Conservation (phyloP, 1,284 basidiomycete species). For the Wolfiporia cocos region DNA sequence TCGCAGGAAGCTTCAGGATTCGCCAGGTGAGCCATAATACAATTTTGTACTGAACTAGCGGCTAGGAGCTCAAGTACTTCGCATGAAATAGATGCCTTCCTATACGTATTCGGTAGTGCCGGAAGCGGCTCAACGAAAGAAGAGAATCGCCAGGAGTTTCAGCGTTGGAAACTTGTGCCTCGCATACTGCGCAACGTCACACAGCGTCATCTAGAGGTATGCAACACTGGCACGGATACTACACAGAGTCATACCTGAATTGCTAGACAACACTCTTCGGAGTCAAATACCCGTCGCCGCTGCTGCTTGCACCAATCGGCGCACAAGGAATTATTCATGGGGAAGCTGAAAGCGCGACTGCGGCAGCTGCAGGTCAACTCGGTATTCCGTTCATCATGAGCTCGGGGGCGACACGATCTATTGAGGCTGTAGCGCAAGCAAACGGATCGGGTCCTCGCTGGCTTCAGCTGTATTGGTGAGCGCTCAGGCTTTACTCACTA, state of each 20-base stretch:
- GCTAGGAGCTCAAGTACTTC: too few relatives aligned
- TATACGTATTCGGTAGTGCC: conserved; percentile 56
- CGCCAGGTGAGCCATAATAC: conserved; percentile 22
- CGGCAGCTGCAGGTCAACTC: conserved; percentile 56
- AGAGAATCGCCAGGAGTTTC: conserved; percentile 50
- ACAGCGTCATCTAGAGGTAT: conserved; percentile 54
- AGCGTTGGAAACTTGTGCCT: conserved; percentile 51
- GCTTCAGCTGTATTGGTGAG: conserved; percentile 76
- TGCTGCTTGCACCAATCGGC: conserved; percentile 71
- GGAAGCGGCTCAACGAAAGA: conserved; percentile 50
- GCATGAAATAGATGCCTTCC: conserved; percentile 34
- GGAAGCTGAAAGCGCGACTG: conserved; percentile 65
- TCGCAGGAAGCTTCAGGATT: conserved; percentile 33
- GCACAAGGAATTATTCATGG: conserved; percentile 59
- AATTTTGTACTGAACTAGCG: neutral
- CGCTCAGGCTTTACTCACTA: too few relatives aligned
- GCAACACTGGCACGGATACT: too few relatives aligned
- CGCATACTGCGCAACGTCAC: conserved; percentile 65
- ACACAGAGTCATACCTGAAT: neutral
- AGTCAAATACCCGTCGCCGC: conserved; percentile 51
- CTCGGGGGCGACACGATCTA: conserved; percentile 61
- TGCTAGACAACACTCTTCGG: conserved; percentile 59
- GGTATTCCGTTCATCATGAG: conserved; percentile 69
- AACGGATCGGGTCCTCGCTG: conserved; percentile 59
- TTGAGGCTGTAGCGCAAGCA: conserved; percentile 66